A percentile compares a stretch with the other conserved stretches of the same genome.
phyloP scores from a whole-genome alignment of 352 stramenopile genomes.

The Pythium utonaiense region DNA sequence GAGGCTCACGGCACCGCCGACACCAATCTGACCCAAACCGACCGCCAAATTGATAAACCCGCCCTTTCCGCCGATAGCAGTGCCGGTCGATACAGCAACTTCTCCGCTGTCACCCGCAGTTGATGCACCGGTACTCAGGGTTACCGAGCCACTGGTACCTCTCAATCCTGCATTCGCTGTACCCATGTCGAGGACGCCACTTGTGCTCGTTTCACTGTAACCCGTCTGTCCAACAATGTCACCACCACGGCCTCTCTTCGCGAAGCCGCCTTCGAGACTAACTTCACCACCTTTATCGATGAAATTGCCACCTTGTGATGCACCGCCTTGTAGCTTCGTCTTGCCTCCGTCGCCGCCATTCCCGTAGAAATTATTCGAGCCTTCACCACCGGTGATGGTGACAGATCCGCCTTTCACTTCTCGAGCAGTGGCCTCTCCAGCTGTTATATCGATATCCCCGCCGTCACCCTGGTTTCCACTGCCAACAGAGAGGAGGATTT shows the following conservation, averaged over 20 bases:
- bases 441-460: constrained; percentile 65
- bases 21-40: constrained; percentile 44
- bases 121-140: constrained; percentile 54
- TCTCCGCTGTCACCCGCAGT: constrained; percentile 61
- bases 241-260: constrained; percentile 49
- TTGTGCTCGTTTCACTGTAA: constrained; percentile 50
- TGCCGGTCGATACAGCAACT: constrained; percentile 50
- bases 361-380: constrained; percentile 49
- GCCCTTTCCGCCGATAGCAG: constrained; percentile 47
- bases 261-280: constrained; percentile 67
- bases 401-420: constrained; percentile 44
- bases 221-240: constrained; percentile 45
- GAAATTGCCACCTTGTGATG: constrained; percentile 61
- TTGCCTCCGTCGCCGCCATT: constrained; percentile 86
- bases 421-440: constrained; percentile 46
- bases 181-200: constrained; percentile 43
- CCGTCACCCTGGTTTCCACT: constrained; percentile 50
- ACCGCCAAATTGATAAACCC: constrained; percentile 56
- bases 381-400: constrained; percentile 57
- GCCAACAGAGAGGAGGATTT: constrained; percentile 47
- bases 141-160: constrained; percentile 46
- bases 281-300: constrained; percentile 71
- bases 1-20: constrained; percentile 56
- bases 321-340: constrained; percentile 81
- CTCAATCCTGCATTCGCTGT: constrained; percentile 57